A percentile compares a stretch with the other conserved stretches of the same genome.
Conservation (phyloP, 2,329 filamentous ascomycete species). For the Parascedosporium putredinis region DNA sequence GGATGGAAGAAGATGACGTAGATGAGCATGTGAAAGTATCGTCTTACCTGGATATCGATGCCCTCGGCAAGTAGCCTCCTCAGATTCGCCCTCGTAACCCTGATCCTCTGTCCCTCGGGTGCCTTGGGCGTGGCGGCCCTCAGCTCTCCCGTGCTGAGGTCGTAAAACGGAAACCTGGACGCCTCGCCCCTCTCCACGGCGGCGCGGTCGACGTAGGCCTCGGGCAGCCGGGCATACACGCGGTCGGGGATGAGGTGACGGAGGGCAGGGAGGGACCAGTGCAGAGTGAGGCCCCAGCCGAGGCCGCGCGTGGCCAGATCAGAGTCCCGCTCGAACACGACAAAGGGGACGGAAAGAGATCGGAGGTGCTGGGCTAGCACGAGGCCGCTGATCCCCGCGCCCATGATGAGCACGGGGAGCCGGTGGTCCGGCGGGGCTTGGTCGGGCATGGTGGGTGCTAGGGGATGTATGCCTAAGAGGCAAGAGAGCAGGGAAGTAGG, state of each 20-base stretch:
- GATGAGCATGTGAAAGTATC: background rate
- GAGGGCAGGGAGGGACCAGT: conserved; percentile 48
- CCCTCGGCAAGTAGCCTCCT: conserved; percentile 33
- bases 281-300: conserved; percentile 55
- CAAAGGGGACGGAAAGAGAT: conserved; percentile 26
- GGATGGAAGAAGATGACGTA: background rate
- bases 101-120: conserved; percentile 31
- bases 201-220: conserved; percentile 42
- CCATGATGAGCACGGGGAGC: conserved; percentile 24
- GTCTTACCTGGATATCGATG: conserved; percentile 33
- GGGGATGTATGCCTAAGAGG: too few species aligned
- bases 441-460: conserved; percentile 1
- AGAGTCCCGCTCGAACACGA: conserved; percentile 41
- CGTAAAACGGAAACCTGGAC: conserved; percentile 43
- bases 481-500: background rate
- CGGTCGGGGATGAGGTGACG: conserved; percentile 37
- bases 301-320: conserved; percentile 34
- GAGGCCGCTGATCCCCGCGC: conserved; percentile 26
- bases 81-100: conserved; percentile 36
- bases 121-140: conserved; percentile 30
- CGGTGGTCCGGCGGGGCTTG: too few species aligned
- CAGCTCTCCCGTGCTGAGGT: conserved; percentile 38
- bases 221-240: conserved; percentile 32
- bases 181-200: conserved; percentile 35
- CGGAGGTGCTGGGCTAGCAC: conserved; percentile 25